Evolutionary conservation across 2,329 filamentous ascomycete genomes (phyloP).

Genomic region (Calycina herbarum): DNA sequence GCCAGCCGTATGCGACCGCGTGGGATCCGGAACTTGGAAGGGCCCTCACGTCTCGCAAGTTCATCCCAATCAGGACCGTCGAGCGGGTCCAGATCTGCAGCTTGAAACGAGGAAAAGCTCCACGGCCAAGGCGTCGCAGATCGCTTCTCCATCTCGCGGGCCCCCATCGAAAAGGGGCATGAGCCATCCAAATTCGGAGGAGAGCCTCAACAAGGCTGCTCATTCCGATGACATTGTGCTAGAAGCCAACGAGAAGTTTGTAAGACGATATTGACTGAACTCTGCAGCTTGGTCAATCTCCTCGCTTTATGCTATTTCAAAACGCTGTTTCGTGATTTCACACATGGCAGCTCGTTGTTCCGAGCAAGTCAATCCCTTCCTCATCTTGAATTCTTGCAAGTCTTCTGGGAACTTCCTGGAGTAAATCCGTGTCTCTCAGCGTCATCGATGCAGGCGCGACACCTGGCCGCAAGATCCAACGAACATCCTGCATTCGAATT

Average conservation of each 20-base stretch:
- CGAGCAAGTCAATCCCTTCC: background rate
- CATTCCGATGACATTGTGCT: background rate
- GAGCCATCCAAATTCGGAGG: conserved; percentile 3
- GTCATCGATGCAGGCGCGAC: conserved; percentile 2
- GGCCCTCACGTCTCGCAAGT: conserved; percentile 23
- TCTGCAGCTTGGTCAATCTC: conserved; percentile 1
- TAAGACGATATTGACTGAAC: background rate
- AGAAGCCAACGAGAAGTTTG: background rate
- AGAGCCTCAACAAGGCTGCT: conserved; percentile 10
- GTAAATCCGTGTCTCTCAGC: conserved; percentile 2
- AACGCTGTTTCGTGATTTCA: background rate
- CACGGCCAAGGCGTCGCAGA: conserved; percentile 10
- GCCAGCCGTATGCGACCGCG: background rate
- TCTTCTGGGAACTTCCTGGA: conserved; percentile 2
- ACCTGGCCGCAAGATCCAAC: background rate
- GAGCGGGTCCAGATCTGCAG: conserved; percentile 20
- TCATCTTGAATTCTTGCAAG: background rate
- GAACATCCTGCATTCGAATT: conserved; percentile 6
- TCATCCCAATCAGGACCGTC: conserved; percentile 23
- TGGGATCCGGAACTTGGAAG: conserved; percentile 2
- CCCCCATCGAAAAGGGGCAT: conserved; percentile 1
- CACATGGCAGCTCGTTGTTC: background rate
- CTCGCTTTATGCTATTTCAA: background rate
- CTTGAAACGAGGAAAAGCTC: conserved; percentile 8
- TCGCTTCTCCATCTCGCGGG: background rate